Conservation (phyloP, 2,329 filamentous ascomycete species). For the Keithomyces neogunnii region DNA sequence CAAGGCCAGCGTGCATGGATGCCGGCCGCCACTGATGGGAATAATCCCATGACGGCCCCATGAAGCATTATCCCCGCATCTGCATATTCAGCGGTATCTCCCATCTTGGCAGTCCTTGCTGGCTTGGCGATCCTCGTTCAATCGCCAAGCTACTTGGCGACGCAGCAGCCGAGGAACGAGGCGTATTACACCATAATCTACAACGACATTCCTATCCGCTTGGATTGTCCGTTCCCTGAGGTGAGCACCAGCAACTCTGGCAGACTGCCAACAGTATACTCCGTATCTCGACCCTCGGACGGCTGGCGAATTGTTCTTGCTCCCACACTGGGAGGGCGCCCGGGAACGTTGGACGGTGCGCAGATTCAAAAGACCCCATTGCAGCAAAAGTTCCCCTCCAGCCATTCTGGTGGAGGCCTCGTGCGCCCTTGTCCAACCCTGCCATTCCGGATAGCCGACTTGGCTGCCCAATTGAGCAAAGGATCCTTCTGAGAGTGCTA, state of each 20-base stretch:
- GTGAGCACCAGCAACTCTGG: too few species aligned
- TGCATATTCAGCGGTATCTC: not conserved
- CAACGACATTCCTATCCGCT: too few species aligned
- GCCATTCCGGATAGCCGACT: constrained; percentile 1
- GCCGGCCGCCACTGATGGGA: not conserved
- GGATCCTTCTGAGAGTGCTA: not conserved
- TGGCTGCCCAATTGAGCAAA: not conserved
- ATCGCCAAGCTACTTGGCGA: not conserved
- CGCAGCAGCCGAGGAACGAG: not conserved
- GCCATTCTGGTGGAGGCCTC: not conserved
- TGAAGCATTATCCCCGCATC: not conserved
- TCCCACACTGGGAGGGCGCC: too few species aligned
- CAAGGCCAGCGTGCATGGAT: not conserved
- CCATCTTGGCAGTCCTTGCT: not conserved
- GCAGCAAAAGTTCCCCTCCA: constrained; percentile 1
- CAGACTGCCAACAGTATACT: too few species aligned
- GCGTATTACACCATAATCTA: not conserved
- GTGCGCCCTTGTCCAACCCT: not conserved
- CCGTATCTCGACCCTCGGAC: too few species aligned
- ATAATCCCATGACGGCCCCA: not conserved
- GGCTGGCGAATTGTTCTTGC: too few species aligned
- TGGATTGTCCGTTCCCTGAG: too few species aligned
- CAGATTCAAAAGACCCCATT: not conserved
- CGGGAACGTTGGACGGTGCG: too few species aligned
- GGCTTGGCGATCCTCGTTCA: not conserved